Evolutionary conservation across 2,329 filamentous ascomycete genomes (phyloP), one percentile per base, ranked within the genome.

Genomic region (Conoideocrella luteorostrata): DNA sequence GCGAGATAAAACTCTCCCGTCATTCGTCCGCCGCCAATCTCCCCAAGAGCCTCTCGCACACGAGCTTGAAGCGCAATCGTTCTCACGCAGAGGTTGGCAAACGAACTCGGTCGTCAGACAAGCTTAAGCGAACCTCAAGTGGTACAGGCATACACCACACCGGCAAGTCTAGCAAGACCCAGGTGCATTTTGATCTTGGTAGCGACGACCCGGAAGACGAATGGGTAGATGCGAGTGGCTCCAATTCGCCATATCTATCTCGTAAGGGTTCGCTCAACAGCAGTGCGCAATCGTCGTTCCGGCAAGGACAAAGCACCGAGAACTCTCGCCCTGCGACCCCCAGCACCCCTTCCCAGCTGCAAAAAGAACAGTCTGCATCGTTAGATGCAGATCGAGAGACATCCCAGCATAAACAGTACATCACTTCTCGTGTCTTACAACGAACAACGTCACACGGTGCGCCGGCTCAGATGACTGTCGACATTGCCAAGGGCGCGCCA

Each of bases 381-480:
- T 62, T 65, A 20, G 64, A 69, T 30, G 62, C 65, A 20, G 64
- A 69, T 30, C 67, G 65, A 45, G 63, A 70, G 46, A 68, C 65
- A 23, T 56, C 63, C 12, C 68, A 71, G 28, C 80, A 82, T 55
- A 82, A 79, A 47, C 77, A 81, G 53, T 78, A 82, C 48, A 74
- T 86, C 41, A 86, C 83, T 6, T 81, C 82, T 23, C 74, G 81
- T 46, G 63, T 87, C 29, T 70, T 88, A 2, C 77, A 84, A 56
- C 75, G 83, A 51, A 78, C 72, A 9, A 74, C 79, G 1, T 80
- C 80, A 6, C 71, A 79, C 48, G 72, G 76, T 48, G 74, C 77
- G 4, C 77, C 81, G 28, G 81, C 80, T 30, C 73, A 81, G 57
- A 83, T 85, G 74, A 82, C 80, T 7, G 66, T 73, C 46, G 74